Base-by-base conservation (phyloP, 1,284 basidiomycete species). In the Ganoderma sinense region DNA sequence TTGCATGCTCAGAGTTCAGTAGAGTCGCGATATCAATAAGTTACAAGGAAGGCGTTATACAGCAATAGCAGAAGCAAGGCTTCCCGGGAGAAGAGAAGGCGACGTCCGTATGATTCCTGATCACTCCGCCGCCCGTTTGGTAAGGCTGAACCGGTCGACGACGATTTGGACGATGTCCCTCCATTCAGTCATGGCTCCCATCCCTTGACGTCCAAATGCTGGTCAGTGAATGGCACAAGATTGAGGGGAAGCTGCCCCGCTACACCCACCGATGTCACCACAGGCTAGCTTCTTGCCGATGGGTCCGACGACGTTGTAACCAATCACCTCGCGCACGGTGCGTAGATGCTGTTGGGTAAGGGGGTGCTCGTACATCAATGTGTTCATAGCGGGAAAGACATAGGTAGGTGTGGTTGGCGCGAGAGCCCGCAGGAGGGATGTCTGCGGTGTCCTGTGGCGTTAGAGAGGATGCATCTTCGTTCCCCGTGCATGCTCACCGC, bases 361-460 rank as follows among this genome's bases (percentile, higher is more conserved):
- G n/a, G 96, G 96, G 78, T 99, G 97, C 72, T 94, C 88, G 79
- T 94, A 99, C 97, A 99, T 99, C 73, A 95, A 85, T 6, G 97
- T 99, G 80, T 99, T 99, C 97, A 99, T 99, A 0, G 98, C 97
- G 3, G 97, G 98, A 77, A 97, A 99, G 40, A 99, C 82, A 75
- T 93, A 94, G 20, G 95, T 96, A 2, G 94, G 93, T 0, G 94
- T 97, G 2, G 86, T 86, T 0, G 95, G 92, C 10, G 92, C 85
- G 0, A 98, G 84, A 0, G 97, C 97, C 20, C 97, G 91, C 69
- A 99, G 87, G 11, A 99, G 84, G 7, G 94, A 97, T 1, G 97
- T 97, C 96, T 97, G 71, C 6, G 58, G 7, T n/a, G 48, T 26
- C 29, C n/a, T 4, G 26, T 55, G 20, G 18, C 16, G 39, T 65